Percentiles rank a stretch among this genome's conserved stretches.
These are phyloP conservation scores for Trametopsis cervina DNA, from an alignment of 768 basidiomycete species.

Conservation along the genomic window DNA sequence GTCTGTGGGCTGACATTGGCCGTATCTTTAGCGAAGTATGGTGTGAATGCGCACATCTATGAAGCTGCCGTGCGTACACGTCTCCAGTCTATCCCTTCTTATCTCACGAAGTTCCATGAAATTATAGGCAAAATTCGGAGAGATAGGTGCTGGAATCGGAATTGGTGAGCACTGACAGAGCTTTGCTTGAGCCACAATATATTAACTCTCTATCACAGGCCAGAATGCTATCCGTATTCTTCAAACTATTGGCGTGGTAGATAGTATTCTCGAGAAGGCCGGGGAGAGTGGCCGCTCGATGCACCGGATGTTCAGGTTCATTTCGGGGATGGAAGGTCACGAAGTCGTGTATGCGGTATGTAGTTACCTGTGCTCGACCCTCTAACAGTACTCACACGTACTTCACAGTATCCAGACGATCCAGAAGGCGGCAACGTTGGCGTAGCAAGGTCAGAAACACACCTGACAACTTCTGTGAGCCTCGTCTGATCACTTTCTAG, in stretches of 20 bases:
- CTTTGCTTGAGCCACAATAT: background rate
- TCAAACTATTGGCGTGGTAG: conserved; percentile 1
- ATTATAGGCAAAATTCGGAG: conserved; percentile 8
- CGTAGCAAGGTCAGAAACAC: background rate
- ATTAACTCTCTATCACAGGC: background rate
- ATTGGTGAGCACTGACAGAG: background rate
- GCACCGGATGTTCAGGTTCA: conserved; percentile 2
- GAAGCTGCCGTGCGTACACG: conserved; percentile 4
- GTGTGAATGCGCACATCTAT: conserved; percentile 6
- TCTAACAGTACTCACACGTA: background rate
- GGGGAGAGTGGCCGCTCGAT: background rate
- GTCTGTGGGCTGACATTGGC: conserved; percentile 7
- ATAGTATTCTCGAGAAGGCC: conserved; percentile 2
- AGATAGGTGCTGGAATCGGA: conserved; percentile 9
- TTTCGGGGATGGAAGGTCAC: conserved; percentile 2
- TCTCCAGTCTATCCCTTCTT: background rate
- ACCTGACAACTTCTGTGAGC: background rate
- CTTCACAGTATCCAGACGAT: background rate
- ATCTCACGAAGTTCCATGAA: background rate
- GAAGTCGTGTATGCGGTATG: conserved; percentile 6
- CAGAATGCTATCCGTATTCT: conserved; percentile 6
- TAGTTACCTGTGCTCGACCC: background rate
- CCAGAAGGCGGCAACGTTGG: background rate
- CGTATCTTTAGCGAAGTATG: conserved; percentile 1
- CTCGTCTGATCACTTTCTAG: conserved; percentile 26